Conservation (phyloP, 768 basidiomycete genomes). For the Podaxis mareebaensis region DNA sequence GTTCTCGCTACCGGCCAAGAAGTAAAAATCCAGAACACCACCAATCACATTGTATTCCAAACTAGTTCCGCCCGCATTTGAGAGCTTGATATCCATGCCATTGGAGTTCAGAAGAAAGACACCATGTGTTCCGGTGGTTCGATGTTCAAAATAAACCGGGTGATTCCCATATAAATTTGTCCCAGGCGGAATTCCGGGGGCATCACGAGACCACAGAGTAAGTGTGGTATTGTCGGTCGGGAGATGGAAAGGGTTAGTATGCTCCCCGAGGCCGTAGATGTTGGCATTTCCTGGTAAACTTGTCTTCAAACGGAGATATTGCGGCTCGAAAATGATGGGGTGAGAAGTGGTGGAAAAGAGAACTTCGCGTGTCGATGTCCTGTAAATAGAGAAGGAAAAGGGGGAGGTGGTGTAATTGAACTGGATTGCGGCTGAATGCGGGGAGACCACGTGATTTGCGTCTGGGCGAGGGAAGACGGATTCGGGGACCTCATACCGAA, state of each 20-base stretch:
- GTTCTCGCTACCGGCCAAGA: conserved; percentile 64
- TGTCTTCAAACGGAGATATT: conserved; percentile 75
- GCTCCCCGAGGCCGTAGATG: conserved; percentile 80
- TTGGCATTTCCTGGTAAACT: conserved; percentile 59
- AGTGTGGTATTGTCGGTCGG: conserved; percentile 45
- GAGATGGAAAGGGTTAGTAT: conserved; percentile 67
- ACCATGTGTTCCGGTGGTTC: conserved; percentile 64
- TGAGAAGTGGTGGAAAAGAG: conserved; percentile 63
- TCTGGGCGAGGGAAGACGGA: conserved; percentile 59
- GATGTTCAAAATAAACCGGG: conserved; percentile 73
- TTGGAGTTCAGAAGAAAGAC: conserved; percentile 71
- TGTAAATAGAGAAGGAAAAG: conserved; percentile 60
- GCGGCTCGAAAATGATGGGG: conserved; percentile 72
- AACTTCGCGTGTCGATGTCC: conserved; percentile 48
- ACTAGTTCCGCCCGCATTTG: conserved; percentile 37
- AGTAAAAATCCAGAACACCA: conserved; percentile 77
- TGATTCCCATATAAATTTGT: conserved; percentile 73
- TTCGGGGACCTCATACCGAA: conserved; percentile 66
- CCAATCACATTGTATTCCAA: conserved; percentile 80
- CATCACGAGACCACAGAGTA: conserved; percentile 68
- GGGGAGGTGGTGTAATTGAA: conserved; percentile 65
- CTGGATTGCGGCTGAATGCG: conserved; percentile 42
- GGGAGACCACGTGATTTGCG: conserved; percentile 25
- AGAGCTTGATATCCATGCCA: conserved; percentile 78
- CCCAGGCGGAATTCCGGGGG: conserved; percentile 54